Percentiles rank a stretch among this genome's conserved stretches.
These are phyloP conservation scores for Hsuehochloa calcarea DNA, from an alignment of 176 grass and related monocot species.

Conservation along the genomic window DNA sequence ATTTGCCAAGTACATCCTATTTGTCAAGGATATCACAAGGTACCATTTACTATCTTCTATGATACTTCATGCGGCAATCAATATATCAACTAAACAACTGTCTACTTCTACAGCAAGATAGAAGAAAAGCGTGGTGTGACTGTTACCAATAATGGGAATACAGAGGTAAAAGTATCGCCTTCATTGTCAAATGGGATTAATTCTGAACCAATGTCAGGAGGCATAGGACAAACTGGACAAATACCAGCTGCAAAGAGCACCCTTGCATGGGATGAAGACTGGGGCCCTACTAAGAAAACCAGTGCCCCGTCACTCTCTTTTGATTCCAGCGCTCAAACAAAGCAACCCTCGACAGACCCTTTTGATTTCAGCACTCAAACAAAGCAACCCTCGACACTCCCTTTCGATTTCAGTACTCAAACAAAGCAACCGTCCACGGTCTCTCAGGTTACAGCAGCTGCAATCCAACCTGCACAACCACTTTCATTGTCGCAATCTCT, in stretches of 20 bases:
- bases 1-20: slow-evolving; percentile 98
- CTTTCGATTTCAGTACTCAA: slow-evolving; percentile 44
- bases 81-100: slow-evolving; percentile 25
- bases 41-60: slow-evolving; percentile 42
- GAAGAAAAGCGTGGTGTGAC: slow-evolving; percentile 95
- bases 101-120: slow-evolving; percentile 72
- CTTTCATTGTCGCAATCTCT: slow-evolving; percentile 46
- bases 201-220: slow-evolving; percentile 45
- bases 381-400: slow-evolving; percentile 42
- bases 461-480: slow-evolving; percentile 33
- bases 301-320: slow-evolving; percentile 37
- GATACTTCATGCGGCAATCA: neutral
- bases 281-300: slow-evolving; percentile 74
- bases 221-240: slow-evolving; percentile 38
- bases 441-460: slow-evolving; percentile 40
- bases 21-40: slow-evolving; percentile 96
- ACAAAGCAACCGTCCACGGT: slow-evolving; percentile 35
- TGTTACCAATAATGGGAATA: slow-evolving; percentile 55
- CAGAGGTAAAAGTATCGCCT: slow-evolving; percentile 58
- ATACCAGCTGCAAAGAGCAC: slow-evolving; percentile 46
- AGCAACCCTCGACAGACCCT: slow-evolving; percentile 38
- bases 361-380: slow-evolving; percentile 50
- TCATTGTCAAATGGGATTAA: slow-evolving; percentile 62
- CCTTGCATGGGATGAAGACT: slow-evolving; percentile 90
- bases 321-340: slow-evolving; percentile 40